Evolutionary conservation across 169 alveolate genomes (phyloP), one percentile per base, ranked within the genome.

Genomic region (Neospora caninum): DNA sequence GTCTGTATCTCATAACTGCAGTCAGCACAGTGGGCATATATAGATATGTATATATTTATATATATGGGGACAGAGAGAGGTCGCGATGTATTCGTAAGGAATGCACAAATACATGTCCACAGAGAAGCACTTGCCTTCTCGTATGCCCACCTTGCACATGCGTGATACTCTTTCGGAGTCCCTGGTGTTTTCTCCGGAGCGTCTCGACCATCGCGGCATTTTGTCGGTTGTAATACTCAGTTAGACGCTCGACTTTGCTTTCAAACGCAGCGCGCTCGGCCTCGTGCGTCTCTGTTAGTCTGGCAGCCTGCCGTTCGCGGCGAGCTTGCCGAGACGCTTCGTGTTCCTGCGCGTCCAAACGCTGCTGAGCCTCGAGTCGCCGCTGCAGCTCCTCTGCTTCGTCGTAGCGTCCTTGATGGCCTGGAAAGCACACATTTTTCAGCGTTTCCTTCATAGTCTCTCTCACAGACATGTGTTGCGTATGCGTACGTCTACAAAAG

Each of bases 391-490:
- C 89, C 67, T 82, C 89, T 6, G 89, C 89, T 43, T 82, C 89
- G 27, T 82, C 89, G 41, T 82, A 82, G 16, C 89, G 89, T 49
- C 89, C 89, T 36, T 82, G 89, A 29, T 82, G 89, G 67, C 89
- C 89, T 82, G 27, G 18, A 41, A 42, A 73, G 13, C 58, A n/a
- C 29, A 69, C 9, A 29, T 29, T n/a, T n/a, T n/a, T n/a, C n/a
- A n/a, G n/a, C n/a, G n/a, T n/a, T n/a, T n/a, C n/a, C n/a, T n/a
- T n/a, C n/a, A n/a, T n/a, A n/a, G n/a, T n/a, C n/a, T n/a, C n/a
- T n/a, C n/a, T n/a, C n/a, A n/a, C n/a, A n/a, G n/a, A n/a, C n/a
- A n/a, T n/a, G n/a, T n/a, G n/a, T n/a, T n/a, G n/a, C n/a, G n/a
- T n/a, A n/a, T n/a, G n/a, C n/a, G n/a, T n/a, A n/a, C n/a, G n/a